phyloP scores from a whole-genome alignment of 768 basidiomycete species.

The Sarcomyxa edulis region DNA sequence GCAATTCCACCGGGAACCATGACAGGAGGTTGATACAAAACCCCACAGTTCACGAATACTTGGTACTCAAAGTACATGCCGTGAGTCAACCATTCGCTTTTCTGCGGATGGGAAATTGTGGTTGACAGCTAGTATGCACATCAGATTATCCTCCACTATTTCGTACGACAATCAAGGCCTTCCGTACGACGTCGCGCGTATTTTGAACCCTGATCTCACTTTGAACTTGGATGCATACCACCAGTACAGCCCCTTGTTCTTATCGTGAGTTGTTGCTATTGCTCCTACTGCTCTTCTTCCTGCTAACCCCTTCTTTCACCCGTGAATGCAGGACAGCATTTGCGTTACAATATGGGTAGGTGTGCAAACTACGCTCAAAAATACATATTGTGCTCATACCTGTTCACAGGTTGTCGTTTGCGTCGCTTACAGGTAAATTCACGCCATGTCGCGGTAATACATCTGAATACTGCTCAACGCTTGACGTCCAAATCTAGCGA shows the following conservation, averaged over 20 bases:
- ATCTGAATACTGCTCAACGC: slow-evolving; percentile 15
- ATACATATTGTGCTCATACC: neutral
- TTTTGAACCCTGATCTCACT: slow-evolving; percentile 20
- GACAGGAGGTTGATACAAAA: no score
- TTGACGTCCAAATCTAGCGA: neutral
- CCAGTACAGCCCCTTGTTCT: slow-evolving; percentile 21
- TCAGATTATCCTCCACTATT: slow-evolving; percentile 29
- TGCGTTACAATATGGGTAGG: slow-evolving; percentile 8
- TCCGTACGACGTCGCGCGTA: slow-evolving; percentile 23
- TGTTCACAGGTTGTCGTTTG: slow-evolving; percentile 34
- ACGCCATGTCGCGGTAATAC: slow-evolving; percentile 33
- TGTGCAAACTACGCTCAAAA: no score
- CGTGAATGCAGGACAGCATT: slow-evolving; percentile 12
- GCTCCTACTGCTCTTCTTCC: neutral
- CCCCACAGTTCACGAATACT: slow-evolving; percentile 34
- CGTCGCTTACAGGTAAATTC: slow-evolving; percentile 34
- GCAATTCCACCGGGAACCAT: no score
- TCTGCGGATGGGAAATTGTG: no score
- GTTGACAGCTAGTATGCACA: no score
- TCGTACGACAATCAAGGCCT: slow-evolving; percentile 39
- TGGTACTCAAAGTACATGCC: slow-evolving; percentile 36
- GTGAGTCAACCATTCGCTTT: slow-evolving; percentile 25
- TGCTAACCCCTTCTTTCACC: neutral
- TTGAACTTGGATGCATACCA: slow-evolving; percentile 28
- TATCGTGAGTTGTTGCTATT: slow-evolving; percentile 9